phyloP scores from a whole-genome alignment of 2,329 filamentous ascomycete species.

The Ascochyta koolunga region DNA sequence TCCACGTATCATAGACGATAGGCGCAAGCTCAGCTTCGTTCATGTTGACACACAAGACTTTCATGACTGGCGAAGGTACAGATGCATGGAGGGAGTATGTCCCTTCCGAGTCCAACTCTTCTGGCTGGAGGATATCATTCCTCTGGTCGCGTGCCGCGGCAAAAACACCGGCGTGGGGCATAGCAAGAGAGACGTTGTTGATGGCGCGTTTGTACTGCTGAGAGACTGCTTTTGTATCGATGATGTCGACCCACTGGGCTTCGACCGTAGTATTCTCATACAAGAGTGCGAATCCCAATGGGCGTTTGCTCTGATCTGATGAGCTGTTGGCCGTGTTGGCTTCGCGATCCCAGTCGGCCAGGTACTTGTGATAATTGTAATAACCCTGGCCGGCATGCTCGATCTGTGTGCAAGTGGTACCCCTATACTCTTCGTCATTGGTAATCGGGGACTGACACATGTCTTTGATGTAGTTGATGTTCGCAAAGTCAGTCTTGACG shows the following conservation, averaged over 20 bases:
- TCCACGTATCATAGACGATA: conserved; percentile 69
- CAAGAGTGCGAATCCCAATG: conserved; percentile 66
- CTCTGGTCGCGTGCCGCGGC: conserved; percentile 64
- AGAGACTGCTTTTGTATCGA: conserved; percentile 61
- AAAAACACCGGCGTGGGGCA: conserved; percentile 76
- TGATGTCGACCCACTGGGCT: conserved; percentile 70
- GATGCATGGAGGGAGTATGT: conserved; percentile 72
- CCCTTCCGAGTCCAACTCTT: conserved; percentile 65
- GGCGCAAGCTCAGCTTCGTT: conserved; percentile 64
- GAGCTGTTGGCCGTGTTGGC: conserved; percentile 53
- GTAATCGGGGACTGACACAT: conserved; percentile 68
- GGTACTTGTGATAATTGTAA: conserved; percentile 70
- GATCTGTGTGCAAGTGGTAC: conserved; percentile 69
- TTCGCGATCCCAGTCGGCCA: conserved; percentile 61
- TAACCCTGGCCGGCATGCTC: conserved; percentile 73
- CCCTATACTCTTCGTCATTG: conserved; percentile 49
- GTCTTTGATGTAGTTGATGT: conserved; percentile 60
- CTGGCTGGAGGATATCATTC: conserved; percentile 74
- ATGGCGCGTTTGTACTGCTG: conserved; percentile 62
- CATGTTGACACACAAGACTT: conserved; percentile 76
- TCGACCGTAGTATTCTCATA: conserved; percentile 75
- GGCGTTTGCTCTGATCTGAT: conserved; percentile 56
- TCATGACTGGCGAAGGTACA: conserved; percentile 72
- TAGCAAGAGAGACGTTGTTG: conserved; percentile 77
- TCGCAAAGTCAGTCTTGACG: conserved; percentile 68